Conservation (phyloP, 2,329 filamentous ascomycete species). For the Cladophialophora immunda region DNA sequence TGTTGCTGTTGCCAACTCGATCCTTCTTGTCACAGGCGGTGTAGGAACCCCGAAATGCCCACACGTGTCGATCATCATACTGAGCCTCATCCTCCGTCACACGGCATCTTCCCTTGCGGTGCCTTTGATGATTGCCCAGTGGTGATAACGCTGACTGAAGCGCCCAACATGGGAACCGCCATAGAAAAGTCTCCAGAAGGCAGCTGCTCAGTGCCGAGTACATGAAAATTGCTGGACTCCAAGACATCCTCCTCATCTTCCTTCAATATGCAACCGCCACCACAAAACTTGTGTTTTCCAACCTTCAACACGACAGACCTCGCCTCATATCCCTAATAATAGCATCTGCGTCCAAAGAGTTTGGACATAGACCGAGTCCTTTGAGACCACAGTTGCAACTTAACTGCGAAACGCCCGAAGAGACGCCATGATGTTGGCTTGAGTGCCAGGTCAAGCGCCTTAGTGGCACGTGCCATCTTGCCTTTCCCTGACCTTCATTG, state of each 20-base stretch:
- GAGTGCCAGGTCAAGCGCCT: not conserved
- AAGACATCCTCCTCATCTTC: not conserved
- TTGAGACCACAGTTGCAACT: not conserved
- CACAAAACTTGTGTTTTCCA: not conserved
- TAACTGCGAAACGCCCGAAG: not conserved
- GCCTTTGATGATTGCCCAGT: not conserved
- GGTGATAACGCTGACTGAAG: not conserved
- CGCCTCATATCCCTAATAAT: not conserved
- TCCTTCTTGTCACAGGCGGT: not conserved
- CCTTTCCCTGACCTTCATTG: not conserved
- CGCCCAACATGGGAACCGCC: not conserved
- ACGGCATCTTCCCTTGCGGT: not conserved
- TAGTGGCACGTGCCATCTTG: not conserved
- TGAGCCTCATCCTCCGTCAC: not conserved
- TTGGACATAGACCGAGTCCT: not conserved
- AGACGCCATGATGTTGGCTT: not conserved
- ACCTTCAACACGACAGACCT: not conserved
- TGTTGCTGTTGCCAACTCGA: not conserved
- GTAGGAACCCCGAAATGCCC: not conserved
- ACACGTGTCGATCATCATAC: not conserved
- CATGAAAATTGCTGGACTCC: not conserved
- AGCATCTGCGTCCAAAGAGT: not conserved
- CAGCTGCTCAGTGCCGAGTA: not conserved
- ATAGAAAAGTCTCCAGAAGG: not conserved
- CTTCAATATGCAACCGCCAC: not conserved